Evolutionary conservation across 495 filamentous ascomycete species (phyloP), one percentile per base, ranked within the genome.

Genomic region (Rhypophila decipiens): DNA sequence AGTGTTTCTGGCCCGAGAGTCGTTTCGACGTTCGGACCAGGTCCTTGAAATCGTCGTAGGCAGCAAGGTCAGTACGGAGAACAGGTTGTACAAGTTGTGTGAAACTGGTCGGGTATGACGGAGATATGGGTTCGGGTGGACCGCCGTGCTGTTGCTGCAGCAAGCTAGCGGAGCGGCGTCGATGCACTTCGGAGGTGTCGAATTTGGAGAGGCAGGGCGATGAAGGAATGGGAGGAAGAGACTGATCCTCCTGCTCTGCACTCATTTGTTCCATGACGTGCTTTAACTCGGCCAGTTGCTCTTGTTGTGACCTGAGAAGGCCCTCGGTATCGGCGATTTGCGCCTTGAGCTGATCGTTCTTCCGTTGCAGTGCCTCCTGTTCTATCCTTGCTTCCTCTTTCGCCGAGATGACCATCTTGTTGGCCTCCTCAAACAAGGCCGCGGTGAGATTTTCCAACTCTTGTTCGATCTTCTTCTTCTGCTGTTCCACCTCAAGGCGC

Each of bases 391-490:
- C 66, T 23, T 69, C 64, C 34, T 69, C 66, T 52, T 69, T 69
- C 33, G 62, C 66, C 19, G 61, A 84, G 42, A 90, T 86, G 44
- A 98, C 93, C 93, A 98, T 96, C 78, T 88, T 68, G 53, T 98
- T 96, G 24, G 93, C 93, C 73, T 97, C 91, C 62, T 95, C 88
- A 51, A 98, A 97, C 15, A 98, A 73, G 21, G 86, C 88, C 4
- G 88, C 79, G 10, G 94, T 96, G 43, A 97, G 69, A 39, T 79
- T 84, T 67, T 97, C 93, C 24, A 98, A 71, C 66, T 98, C 93
- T 21, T 84, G 80, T 42, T 77, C 77, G 39, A 82, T 78, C 45
- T 94, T 74, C 59, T 77, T 80, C 60, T 80, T 71, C 35, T 87
- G 82, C 59, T 85, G 82, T 35, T 81, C 77, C 42, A 87, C 80